These are phyloP conservation scores for Aurifilum marmelostoma DNA, from an alignment of 2,329 filamentous ascomycete species.

Conservation along the genomic window DNA sequence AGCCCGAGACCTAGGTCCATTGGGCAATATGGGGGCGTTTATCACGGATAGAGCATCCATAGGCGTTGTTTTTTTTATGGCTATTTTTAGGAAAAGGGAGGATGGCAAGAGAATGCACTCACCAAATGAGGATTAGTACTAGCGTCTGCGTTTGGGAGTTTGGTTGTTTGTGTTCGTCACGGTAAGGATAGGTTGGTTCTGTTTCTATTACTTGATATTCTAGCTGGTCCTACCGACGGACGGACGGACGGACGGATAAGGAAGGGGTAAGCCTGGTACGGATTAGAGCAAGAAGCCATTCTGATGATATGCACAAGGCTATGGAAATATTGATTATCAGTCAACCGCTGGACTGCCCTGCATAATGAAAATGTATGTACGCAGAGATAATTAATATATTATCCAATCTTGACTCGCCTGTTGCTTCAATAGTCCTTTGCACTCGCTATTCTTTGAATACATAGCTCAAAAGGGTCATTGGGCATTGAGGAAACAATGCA, in stretches of 20 bases:
- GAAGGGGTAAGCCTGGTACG: neutral
- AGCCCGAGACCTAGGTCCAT: neutral
- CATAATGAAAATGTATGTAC: neutral
- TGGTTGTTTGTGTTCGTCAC: neutral
- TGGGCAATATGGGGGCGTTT: neutral
- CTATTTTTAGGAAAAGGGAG: neutral
- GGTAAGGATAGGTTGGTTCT: neutral
- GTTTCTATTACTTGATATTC: neutral
- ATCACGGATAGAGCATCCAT: constrained; percentile 1
- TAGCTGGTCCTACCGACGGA: neutral
- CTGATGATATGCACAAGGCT: neutral
- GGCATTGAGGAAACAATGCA: too few species aligned
- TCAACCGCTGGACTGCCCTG: neutral
- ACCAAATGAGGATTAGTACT: neutral
- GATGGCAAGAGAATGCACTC: neutral
- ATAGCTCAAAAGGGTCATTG: too few species aligned
- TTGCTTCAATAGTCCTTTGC: neutral
- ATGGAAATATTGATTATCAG: neutral
- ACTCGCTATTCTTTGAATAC: too few species aligned
- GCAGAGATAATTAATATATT: neutral
- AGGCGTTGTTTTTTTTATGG: constrained; percentile 1
- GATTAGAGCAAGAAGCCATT: neutral
- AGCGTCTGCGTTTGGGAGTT: constrained; percentile 18
- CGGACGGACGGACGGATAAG: neutral
- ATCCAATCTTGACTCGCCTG: neutral